These are phyloP conservation scores for Thielaviopsis ethacetica DNA, from an alignment of 2,329 filamentous ascomycete species.

Conservation along the genomic window DNA sequence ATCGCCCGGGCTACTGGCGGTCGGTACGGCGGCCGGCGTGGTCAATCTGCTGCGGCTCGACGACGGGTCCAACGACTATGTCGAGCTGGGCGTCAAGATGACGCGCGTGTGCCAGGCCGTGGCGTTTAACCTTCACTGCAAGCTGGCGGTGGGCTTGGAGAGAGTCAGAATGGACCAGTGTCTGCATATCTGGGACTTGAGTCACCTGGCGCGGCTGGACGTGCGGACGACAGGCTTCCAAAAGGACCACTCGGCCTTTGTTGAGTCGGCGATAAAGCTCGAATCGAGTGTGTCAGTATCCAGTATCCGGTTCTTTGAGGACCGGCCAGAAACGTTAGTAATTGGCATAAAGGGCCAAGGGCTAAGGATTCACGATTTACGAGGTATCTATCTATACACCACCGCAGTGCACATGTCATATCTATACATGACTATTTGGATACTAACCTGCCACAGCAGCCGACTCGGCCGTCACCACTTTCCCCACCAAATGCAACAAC, in stretches of 20 bases:
- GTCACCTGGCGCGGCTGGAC: slow-evolving; percentile 37
- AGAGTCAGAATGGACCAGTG: slow-evolving; percentile 68
- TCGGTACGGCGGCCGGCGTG: slow-evolving; percentile 60
- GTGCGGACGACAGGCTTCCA: slow-evolving; percentile 30
- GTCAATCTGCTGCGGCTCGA: slow-evolving; percentile 60
- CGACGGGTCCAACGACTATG: slow-evolving; percentile 47
- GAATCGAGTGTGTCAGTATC: slow-evolving; percentile 60
- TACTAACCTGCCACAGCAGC: slow-evolving; percentile 23
- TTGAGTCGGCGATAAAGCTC: slow-evolving; percentile 40
- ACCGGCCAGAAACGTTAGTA: slow-evolving; percentile 58
- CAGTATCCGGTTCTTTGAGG: slow-evolving; percentile 67
- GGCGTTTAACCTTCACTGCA: slow-evolving; percentile 55
- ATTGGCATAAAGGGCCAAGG: slow-evolving; percentile 62
- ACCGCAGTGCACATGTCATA: not conserved
- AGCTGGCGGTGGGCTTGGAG: slow-evolving; percentile 65
- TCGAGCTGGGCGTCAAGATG: slow-evolving; percentile 56
- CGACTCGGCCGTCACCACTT: slow-evolving; percentile 36
- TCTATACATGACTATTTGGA: slow-evolving; percentile 5
- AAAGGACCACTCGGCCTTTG: slow-evolving; percentile 21
- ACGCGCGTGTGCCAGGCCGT: slow-evolving; percentile 67
- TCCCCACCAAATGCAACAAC: slow-evolving; percentile 50
- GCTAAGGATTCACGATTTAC: slow-evolving; percentile 60
- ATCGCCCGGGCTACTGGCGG: slow-evolving; percentile 49
- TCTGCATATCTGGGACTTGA: slow-evolving; percentile 69
- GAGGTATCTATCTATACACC: slow-evolving; percentile 46